Evolutionary conservation across 2,329 filamentous ascomycete genomes (phyloP).

Genomic region (Paracamarosporium sp.): DNA sequence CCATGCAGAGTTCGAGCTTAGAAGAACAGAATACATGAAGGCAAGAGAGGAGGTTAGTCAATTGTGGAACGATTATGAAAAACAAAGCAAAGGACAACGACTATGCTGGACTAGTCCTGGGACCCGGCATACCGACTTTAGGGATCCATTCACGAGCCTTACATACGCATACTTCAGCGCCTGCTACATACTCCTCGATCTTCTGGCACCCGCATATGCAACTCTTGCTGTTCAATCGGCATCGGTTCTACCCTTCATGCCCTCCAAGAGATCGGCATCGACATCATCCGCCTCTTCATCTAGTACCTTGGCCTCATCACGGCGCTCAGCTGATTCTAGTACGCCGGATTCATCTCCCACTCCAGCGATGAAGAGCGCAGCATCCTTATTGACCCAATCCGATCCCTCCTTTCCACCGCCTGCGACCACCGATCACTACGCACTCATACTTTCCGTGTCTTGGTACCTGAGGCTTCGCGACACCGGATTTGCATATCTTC

Average conservation of each 20-base stretch:
- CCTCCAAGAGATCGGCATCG: not conserved
- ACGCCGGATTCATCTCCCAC: not conserved
- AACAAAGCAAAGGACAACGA: slow-evolving; percentile 1
- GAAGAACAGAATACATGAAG: not conserved
- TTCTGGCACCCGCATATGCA: slow-evolving; percentile 12
- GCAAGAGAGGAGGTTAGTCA: slow-evolving; percentile 5
- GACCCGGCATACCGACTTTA: slow-evolving; percentile 14
- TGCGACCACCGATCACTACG: slow-evolving; percentile 1
- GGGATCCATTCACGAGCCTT: slow-evolving; percentile 26
- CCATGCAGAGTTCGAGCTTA: not conserved
- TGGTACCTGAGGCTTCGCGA: slow-evolving; percentile 11
- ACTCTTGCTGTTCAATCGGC: not conserved
- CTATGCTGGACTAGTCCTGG: slow-evolving; percentile 8
- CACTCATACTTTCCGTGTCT: slow-evolving; percentile 12
- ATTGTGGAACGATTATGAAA: slow-evolving; percentile 4
- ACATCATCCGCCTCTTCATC: not conserved
- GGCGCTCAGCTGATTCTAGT: not conserved
- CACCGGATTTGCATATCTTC: slow-evolving; percentile 13
- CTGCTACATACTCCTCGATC: slow-evolving; percentile 16
- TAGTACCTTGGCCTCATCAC: not conserved
- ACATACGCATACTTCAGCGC: slow-evolving; percentile 22
- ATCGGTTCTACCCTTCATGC: not conserved
- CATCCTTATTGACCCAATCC: not conserved
- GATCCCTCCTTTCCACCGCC: not conserved
- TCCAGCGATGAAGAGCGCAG: not conserved